phyloP scores from a whole-genome alignment of 306 rosid genomes.

The Ceratonia siliqua region DNA sequence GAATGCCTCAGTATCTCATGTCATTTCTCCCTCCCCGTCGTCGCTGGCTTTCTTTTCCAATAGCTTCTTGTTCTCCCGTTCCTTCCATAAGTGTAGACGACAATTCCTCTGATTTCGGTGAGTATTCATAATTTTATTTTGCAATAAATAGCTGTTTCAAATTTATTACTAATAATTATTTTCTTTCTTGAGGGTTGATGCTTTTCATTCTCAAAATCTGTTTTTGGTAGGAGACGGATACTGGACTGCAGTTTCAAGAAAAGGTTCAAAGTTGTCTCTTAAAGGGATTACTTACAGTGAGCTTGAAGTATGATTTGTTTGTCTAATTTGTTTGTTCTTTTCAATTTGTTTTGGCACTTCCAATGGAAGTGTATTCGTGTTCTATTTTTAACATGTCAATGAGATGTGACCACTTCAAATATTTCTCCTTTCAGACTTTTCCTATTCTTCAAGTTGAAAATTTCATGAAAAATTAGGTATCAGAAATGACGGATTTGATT shows the following conservation, averaged over 20 bases:
- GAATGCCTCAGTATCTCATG: conserved; percentile 30
- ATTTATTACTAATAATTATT: neutral
- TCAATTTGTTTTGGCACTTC: neutral
- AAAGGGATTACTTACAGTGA: conserved; percentile 81
- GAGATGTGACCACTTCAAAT: neutral
- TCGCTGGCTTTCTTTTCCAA: conserved; percentile 45
- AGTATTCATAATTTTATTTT: neutral
- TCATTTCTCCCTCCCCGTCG: conserved; percentile 37
- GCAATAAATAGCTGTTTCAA: too few species aligned
- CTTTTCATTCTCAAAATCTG: neutral
- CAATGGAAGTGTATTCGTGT: neutral
- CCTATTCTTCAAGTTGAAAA: neutral
- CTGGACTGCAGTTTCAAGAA: conserved; percentile 23
- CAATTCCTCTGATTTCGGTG: conserved; percentile 44
- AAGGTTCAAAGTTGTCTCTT: conserved; percentile 58
- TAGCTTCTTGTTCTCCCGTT: conserved; percentile 27
- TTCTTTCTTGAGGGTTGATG: neutral
- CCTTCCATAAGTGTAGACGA: conserved; percentile 36
- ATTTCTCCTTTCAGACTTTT: neutral
- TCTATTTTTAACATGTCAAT: neutral
- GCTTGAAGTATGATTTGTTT: conserved; percentile 52
- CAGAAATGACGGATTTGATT: conserved; percentile 1
- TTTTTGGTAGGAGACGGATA: conserved; percentile 32
- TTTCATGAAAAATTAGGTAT: neutral
- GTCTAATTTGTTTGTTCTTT: neutral